Base-by-base conservation (phyloP, 1,284 basidiomycete genomes). In the Xerocomus nothofagi region DNA sequence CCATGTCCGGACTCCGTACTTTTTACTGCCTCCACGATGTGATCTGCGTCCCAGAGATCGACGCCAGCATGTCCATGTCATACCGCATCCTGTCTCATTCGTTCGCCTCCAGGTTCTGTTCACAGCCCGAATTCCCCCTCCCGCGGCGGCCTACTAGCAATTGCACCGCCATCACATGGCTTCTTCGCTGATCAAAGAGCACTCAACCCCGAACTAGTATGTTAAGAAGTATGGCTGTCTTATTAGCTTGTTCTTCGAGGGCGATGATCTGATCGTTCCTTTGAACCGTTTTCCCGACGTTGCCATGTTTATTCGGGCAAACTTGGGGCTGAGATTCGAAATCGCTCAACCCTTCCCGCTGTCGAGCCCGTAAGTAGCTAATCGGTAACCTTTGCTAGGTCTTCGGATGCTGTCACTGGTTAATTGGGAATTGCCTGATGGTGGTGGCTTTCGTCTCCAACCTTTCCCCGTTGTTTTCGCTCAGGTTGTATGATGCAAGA, bases 391-490 rank as follows among this genome's bases (percentile, higher is more conserved):
- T 50, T 65, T 50, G 38, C 36, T 12, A 39, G 56, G 48, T 44
- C 20, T 41, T 29, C 34, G 33, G 44, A 39, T 47, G 27, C 50
- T 37, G 39, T 59, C 56, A 49, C 26, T 43, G 34, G 50, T 41
- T 42, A 36, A 47, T 50, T 17, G 33, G 26, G 26, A 27, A 27
- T 27, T 27, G 26, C 33, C 33, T 51, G 39, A 55, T 54, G 55
- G 46, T 49, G 23, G 49, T 62, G 39, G 45, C 26, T 36, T 43
- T 54, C 46, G 48, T 49, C 41, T 39, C 50, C 49, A 34, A 34
- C 44, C 32, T 65, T 57, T 62, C 51, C 36, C 60, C 60, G 60
- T 49, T 51, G 59, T 56, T 52, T 63, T 62, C 60, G 58, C 53
- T 24, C 44, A 17, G 47, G 44, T 54, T 27, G 47, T 50, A 38